Evolutionary conservation across 106 monocot species (phyloP), one percentile per base, ranked within the genome.

Genomic region (Apostasia shenzhenica): DNA sequence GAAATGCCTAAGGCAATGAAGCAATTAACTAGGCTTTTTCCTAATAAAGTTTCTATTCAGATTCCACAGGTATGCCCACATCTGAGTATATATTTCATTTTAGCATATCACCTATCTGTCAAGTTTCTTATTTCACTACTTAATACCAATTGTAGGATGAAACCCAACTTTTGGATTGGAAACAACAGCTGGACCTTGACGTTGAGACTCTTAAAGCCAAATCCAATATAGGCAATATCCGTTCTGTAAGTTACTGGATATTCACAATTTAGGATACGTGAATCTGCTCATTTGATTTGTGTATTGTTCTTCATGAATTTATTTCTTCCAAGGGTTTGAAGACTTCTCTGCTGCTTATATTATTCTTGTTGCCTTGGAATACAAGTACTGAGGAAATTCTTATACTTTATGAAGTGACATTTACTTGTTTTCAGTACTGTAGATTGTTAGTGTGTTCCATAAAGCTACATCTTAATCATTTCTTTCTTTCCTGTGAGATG

Each of bases 171-270:
- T 51, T 77, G 55, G 86, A 89, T 65, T 95, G 88, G 95, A 91
- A 91, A 45, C 86, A 86, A 61, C 95, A 81, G 45, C 70, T 95
- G 68, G 91, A 95, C 68, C 88, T 80, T 57, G 95, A 95, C 86
- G 82, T 91, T 54, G 95, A 88, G 82, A 86, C 91, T 65, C 88
- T 95, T 72, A 95, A 95, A 75, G 86, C 88, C 42, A 91, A 95
- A 81, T 83, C 91, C 52, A 95, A 95, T 70, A 74, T 77, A 77
- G 57, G 66, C 48, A 86, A 71, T 74, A 91, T 95, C 75, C 91
- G 77, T 43, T 66, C 88, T 48, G 95, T 95, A 82, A 95, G 91
- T 72, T 43, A 55, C 69, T 66, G 41, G 26, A 26, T 26, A 26
- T 26, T 26, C 26, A 26, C 26, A 26, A 26, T 26, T 26, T 26